Evolutionary conservation across 768 basidiomycete genomes (phyloP), one percentile per base, ranked within the genome.

Genomic region (Podaxis sp.): DNA sequence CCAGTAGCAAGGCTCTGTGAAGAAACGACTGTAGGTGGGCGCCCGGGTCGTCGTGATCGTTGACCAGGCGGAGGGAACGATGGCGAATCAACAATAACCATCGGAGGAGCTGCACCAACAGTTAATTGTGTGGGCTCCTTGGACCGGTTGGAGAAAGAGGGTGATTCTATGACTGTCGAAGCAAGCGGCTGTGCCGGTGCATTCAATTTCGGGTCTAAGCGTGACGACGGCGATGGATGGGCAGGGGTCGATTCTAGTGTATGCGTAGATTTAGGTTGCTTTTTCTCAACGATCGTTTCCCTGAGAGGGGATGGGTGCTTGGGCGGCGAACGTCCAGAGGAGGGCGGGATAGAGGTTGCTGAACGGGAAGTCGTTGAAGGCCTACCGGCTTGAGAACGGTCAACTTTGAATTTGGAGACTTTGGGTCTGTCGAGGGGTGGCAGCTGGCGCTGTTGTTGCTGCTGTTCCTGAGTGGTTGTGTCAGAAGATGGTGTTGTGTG

Each of bases 401-500:
- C 73, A n/a, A 75, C 71, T 70, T 82, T 83, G 74, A 87, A 86
- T 69, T 76, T 82, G 7, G 83, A 86, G 3, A 72, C 69, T 63
- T 80, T 81, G 40, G 74, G 72, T 56, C 71, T 77, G 55, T 69
- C 73, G 63, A 71, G 75, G 57, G 69, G 77, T 57, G 71, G 74
- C 65, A 69, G 61, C 30, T 30, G 15, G 53, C 24, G 57, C 17
- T 52, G 61, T 22, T 24, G 57, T 48, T 53, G 51, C 30, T 22
- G 56, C 15, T 26, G 38, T 42, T 53, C 3, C 19, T 48, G 44
- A 22, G 49, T 51, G 57, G n/a, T 33, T 39, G 38, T 42, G 49
- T 30, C 40, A 33, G 62, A 28, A 4, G 63, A 33, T 36, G 19
- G 30, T 36, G 57, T 13, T 38, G 36, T 11, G 52, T 22, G 39